Base-by-base conservation (phyloP, 2,329 filamentous ascomycete species). In the Onygenales sp. region DNA sequence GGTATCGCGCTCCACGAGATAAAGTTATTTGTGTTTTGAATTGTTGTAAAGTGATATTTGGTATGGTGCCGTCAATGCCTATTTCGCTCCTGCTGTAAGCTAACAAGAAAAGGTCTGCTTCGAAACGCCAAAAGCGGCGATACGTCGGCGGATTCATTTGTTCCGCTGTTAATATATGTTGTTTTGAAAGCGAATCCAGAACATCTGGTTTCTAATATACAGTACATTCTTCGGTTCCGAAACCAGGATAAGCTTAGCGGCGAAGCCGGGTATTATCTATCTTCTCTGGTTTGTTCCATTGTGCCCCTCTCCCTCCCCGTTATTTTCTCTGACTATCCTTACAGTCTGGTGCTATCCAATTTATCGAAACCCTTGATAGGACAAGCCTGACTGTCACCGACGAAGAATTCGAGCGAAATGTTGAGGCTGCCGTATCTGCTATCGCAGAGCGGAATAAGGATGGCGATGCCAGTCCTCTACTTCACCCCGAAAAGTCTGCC, bases 21-120 rank as follows among this genome's bases (percentile, higher is more conserved):
- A 98, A 98, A 72, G 93, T 98, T 53, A 97, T 98, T 49, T 98
- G 93, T 69, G 89, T 97, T 45, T 75, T 98, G 53, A 98, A 98
- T 72, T 96, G 91, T 73, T 98, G 93, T 81, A 98, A 98, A 72
- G 94, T 98, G 58, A 97, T 98, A 58, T 97, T 98, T 70, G 93
- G 87, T 89, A 70, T 61, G 78, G 62, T 17, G 3, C 21, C 13
- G 13, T 13, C 14, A 51, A 50, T 56, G 33, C 51, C 53, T 48
- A 43, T 38, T 27, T 35, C 43, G 13, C 2, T 32, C 33, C 39
- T 32, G 10, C 13, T 21, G n/a, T 11, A 43, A 43, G 10, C 58
- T 67, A 58, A 67, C 11, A 36, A 39, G 41, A 35, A 10, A 57
- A 88, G 86, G 92, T 14, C 82, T 95, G 48, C 75, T 98, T 51